Conservation (phyloP, 2,329 filamentous ascomycete genomes). For the Alternaria panax region DNA sequence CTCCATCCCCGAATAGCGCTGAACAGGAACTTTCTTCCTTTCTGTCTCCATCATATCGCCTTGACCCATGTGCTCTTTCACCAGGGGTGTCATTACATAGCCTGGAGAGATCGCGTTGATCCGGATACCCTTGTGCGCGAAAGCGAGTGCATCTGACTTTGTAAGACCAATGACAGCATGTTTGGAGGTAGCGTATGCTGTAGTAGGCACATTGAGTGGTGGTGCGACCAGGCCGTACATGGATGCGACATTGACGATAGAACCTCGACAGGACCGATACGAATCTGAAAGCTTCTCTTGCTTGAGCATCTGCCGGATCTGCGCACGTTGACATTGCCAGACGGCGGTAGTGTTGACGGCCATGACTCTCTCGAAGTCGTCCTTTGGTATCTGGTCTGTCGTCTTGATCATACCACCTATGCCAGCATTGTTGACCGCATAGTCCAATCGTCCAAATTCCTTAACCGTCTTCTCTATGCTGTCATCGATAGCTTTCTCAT, state of each 20-base stretch:
- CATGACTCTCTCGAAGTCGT: constrained; percentile 60
- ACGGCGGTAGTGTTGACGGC: constrained; percentile 64
- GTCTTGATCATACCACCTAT: constrained; percentile 53
- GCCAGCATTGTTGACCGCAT: constrained; percentile 65
- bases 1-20: constrained; percentile 61
- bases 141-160: constrained; percentile 61
- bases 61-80: constrained; percentile 31
- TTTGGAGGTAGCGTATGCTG: constrained; percentile 61
- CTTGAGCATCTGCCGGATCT: constrained; percentile 60
- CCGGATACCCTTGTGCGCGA: constrained; percentile 61
- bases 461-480: constrained; percentile 53
- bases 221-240: constrained; percentile 60
- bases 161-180: constrained; percentile 64
- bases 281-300: constrained; percentile 52
- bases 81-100: constrained; percentile 56
- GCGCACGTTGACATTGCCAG: constrained; percentile 64
- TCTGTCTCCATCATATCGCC: constrained; percentile 49
- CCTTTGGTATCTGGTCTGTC: constrained; percentile 57
- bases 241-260: constrained; percentile 63
- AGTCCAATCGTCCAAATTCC: constrained; percentile 62
- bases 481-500: constrained; percentile 53
- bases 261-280: constrained; percentile 53
- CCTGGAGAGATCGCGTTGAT: constrained; percentile 69
- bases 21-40: constrained; percentile 52
- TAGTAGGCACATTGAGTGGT: constrained; percentile 47